phyloP scores from a whole-genome alignment of 1,284 basidiomycete species.

The Cutaneotrichosporon cavernicola region DNA sequence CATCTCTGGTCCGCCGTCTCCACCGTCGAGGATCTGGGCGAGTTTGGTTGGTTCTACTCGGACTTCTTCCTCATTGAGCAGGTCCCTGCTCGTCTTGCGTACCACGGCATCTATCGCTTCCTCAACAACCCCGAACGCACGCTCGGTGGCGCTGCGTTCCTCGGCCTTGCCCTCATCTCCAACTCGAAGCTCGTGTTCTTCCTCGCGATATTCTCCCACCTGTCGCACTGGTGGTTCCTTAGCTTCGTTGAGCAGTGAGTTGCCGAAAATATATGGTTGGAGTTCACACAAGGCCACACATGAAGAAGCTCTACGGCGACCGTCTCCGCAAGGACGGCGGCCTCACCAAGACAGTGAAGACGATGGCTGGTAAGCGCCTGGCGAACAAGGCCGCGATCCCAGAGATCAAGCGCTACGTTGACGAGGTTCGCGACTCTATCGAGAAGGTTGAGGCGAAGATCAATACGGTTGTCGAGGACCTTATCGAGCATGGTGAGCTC shows the following conservation, averaged over 20 bases:
- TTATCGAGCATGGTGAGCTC: slow-evolving; percentile 76
- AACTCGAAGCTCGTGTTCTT: slow-evolving; percentile 80
- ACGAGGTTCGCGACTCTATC: slow-evolving; percentile 87
- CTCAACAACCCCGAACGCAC: slow-evolving; percentile 90
- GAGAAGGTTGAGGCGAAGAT: slow-evolving; percentile 94
- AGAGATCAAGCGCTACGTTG: slow-evolving; percentile 73
- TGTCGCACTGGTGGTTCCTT: slow-evolving; percentile 90
- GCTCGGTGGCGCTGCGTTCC: slow-evolving; percentile 92
- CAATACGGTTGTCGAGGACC: slow-evolving; percentile 84
- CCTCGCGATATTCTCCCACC: slow-evolving; percentile 78
- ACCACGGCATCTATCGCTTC: slow-evolving; percentile 96
- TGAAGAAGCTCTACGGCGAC: slow-evolving; percentile 92
- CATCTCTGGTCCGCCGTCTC: slow-evolving; percentile 90
- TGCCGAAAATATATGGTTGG: neutral
- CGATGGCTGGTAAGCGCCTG: slow-evolving; percentile 71
- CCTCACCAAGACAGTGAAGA: slow-evolving; percentile 93
- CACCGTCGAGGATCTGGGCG: slow-evolving; percentile 86
- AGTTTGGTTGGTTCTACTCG: slow-evolving; percentile 95
- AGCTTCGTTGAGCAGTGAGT: slow-evolving; percentile 80
- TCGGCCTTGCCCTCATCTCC: slow-evolving; percentile 86
- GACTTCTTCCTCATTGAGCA: slow-evolving; percentile 94
- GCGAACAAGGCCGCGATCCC: slow-evolving; percentile 61
- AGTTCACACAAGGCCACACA: slow-evolving; percentile 72
- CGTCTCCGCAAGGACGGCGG: slow-evolving; percentile 91
- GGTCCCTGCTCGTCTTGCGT: slow-evolving; percentile 85